Conservation (phyloP, 2,329 filamentous ascomycete genomes). For the Lecanosticta acicola region DNA sequence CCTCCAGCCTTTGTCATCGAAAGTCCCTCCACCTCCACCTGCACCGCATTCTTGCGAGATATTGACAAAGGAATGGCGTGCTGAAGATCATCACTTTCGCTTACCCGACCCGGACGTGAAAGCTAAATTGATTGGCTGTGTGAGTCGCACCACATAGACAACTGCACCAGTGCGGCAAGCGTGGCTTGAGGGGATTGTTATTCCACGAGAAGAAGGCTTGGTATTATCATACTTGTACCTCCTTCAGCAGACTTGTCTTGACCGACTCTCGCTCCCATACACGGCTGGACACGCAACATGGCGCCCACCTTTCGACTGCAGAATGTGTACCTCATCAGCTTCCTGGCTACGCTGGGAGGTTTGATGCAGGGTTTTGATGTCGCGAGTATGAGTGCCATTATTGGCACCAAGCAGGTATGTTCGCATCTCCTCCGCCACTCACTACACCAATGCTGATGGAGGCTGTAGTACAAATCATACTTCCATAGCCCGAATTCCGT, state of each 20-base stretch:
- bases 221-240: background rate
- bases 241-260: background rate
- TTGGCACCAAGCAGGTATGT: conserved; percentile 10
- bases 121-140: background rate
- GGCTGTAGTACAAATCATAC: conserved; percentile 11
- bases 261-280: background rate
- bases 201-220: too few species aligned
- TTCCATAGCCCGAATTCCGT: conserved; percentile 7
- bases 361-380: conserved; percentile 12
- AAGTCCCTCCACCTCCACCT: too few species aligned
- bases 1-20: too few species aligned
- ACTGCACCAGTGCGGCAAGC: conserved; percentile 1
- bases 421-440: background rate
- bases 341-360: conserved; percentile 10
- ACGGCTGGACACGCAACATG: conserved; percentile 2
- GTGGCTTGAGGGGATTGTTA: too few species aligned
- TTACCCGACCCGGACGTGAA: background rate
- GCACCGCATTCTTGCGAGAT: background rate
- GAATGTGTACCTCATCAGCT: conserved; percentile 12
- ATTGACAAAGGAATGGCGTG: background rate
- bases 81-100: background rate
- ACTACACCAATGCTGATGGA: background rate
- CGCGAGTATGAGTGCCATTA: conserved; percentile 9
- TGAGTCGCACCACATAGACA: background rate
- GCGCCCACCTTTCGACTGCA: conserved; percentile 5